Evolutionary conservation across 495 filamentous ascomycete genomes (phyloP).

Genomic region (Aspergillus avenaceus): DNA sequence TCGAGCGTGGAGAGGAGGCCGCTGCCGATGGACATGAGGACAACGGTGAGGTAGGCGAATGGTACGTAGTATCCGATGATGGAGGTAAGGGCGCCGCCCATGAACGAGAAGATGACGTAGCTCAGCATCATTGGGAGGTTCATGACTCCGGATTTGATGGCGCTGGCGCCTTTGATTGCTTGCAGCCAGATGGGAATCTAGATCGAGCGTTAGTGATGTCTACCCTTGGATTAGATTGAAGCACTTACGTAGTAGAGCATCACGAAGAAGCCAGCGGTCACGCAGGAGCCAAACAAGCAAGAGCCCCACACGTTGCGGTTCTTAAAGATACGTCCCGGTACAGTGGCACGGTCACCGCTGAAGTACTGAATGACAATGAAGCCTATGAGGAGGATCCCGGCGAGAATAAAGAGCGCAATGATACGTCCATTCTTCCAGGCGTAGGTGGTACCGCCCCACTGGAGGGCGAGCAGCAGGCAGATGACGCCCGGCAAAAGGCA

Average conservation of each 20-base stretch:
- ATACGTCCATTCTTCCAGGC: conserved; percentile 45
- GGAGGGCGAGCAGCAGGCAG: conserved; percentile 50
- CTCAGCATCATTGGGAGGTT: conserved; percentile 23
- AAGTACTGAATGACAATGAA: conserved; percentile 59
- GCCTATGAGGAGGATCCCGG: conserved; percentile 46
- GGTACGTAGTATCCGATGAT: conserved; percentile 39
- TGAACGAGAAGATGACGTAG: conserved; percentile 14
- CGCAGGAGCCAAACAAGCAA: conserved; percentile 41
- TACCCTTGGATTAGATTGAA: not conserved
- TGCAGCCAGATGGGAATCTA: conserved; percentile 39
- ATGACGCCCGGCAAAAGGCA: conserved; percentile 49
- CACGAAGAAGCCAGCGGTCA: conserved; percentile 43
- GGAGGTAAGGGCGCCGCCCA: conserved; percentile 15
- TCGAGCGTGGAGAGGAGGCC: conserved; percentile 36
- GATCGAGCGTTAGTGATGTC: not conserved
- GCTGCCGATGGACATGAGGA: conserved; percentile 56
- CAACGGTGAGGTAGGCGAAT: conserved; percentile 52
- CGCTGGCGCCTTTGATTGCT: conserved; percentile 23
- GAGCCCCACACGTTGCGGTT: conserved; percentile 54
- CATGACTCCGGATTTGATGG: conserved; percentile 27
- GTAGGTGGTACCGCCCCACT: conserved; percentile 56
- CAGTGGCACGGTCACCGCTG: conserved; percentile 59
- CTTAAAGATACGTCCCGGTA: conserved; percentile 58
- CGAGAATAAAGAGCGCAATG: conserved; percentile 54
- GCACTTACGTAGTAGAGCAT: conserved; percentile 19